Evolutionary conservation across 2,329 filamentous ascomycete genomes (phyloP).

Genomic region (Penicillium oxalicum): DNA sequence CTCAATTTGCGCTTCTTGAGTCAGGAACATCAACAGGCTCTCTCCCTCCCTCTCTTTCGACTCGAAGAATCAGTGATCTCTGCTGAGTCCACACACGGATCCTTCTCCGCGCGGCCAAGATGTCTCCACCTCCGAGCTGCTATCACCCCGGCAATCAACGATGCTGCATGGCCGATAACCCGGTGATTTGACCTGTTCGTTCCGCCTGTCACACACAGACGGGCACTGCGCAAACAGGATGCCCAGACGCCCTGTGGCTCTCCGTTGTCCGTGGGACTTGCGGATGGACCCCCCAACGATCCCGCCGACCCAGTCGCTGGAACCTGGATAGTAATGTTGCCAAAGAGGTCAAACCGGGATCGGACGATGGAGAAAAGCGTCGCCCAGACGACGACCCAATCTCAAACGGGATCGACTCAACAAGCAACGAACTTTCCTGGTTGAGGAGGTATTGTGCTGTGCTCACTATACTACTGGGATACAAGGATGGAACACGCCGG

Average conservation of each 20-base stretch:
- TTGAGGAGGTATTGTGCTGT: no score
- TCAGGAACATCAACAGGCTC: background rate
- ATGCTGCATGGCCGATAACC: background rate
- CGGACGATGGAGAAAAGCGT: background rate
- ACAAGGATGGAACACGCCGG: no score
- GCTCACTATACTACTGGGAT: no score
- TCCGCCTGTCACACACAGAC: conserved; percentile 12
- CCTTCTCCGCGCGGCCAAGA: background rate
- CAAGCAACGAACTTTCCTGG: no score
- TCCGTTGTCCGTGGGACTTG: conserved; percentile 1
- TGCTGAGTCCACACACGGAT: background rate
- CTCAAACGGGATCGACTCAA: background rate
- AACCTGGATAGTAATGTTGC: no score
- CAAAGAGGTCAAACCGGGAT: no score
- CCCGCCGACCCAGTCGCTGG: no score
- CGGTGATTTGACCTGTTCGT: conserved; percentile 1
- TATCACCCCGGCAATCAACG: conserved; percentile 2
- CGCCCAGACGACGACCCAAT: conserved; percentile 15
- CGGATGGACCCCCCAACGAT: no score
- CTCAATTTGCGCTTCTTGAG: no score
- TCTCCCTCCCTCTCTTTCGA: background rate
- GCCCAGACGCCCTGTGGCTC: conserved; percentile 1
- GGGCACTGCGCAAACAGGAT: conserved; percentile 8
- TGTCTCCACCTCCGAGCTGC: background rate
- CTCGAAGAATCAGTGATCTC: background rate